Conservation (phyloP, 306 rosid genomes). For the Lablab purpureus region DNA sequence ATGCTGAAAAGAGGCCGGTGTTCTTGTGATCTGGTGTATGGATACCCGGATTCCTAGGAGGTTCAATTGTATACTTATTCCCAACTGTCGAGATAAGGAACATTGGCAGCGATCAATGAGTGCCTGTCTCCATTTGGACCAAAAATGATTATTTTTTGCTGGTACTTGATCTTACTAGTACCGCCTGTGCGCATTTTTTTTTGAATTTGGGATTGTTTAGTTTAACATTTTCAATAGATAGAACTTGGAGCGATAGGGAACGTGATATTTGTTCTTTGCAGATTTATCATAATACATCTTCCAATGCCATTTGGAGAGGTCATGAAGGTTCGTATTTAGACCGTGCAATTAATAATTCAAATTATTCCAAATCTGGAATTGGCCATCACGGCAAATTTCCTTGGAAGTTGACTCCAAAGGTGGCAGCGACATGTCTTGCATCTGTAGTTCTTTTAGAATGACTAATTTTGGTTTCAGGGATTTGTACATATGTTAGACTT, state of each 20-base stretch:
- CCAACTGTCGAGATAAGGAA: conserved; percentile 54
- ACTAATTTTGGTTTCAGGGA: conserved; percentile 46
- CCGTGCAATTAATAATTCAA: conserved; percentile 47
- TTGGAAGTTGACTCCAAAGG: conserved; percentile 46
- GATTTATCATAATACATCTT: conserved; percentile 55
- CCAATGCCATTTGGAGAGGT: conserved; percentile 50
- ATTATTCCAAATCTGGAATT: conserved; percentile 31
- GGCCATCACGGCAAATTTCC: conserved; percentile 37
- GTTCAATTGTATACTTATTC: conserved; percentile 53
- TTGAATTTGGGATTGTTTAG: conserved; percentile 43
- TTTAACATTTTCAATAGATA: conserved; percentile 27
- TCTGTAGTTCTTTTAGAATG: conserved; percentile 38
- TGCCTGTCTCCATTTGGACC: conserved; percentile 49
- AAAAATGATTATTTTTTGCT: conserved; percentile 51
- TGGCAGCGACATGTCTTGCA: conserved; percentile 30
- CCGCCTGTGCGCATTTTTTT: conserved; percentile 32
- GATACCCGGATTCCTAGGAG: conserved; percentile 39
- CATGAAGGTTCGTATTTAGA: conserved; percentile 44
- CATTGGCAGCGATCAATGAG: conserved; percentile 49
- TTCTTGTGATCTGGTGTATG: conserved; percentile 51
- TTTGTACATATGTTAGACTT: conserved; percentile 51
- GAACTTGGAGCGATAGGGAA: conserved; percentile 45
- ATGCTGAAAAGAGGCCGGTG: conserved; percentile 39
- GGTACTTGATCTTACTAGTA: conserved; percentile 47
- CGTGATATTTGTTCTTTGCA: conserved; percentile 50